A percentile compares a stretch with the other conserved stretches of the same genome.
Conservation (phyloP, 805 yeast genomes). For the Barnettozyma wickerhamii region DNA sequence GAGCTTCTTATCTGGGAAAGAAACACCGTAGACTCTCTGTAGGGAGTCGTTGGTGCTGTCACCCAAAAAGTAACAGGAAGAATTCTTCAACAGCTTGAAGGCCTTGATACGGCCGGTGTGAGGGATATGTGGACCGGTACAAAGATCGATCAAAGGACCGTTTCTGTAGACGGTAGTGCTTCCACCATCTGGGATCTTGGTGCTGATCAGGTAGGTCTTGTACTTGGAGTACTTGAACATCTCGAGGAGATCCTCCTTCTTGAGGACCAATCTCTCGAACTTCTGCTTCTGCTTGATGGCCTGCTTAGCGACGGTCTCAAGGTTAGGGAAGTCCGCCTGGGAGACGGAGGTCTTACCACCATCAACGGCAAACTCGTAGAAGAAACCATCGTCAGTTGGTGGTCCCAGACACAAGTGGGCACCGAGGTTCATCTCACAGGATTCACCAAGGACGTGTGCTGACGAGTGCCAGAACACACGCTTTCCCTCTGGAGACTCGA, state of each 20-base stretch:
- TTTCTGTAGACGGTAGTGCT: conserved; percentile 96
- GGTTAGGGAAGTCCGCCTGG: conserved; percentile 75
- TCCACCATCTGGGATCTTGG: conserved; percentile 93
- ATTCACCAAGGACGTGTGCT: conserved; percentile 97
- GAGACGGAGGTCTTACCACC: conserved; percentile 74
- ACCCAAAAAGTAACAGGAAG: conserved; percentile 94
- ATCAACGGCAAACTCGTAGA: conserved; percentile 88
- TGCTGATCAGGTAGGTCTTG: conserved; percentile 79
- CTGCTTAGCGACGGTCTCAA: conserved; percentile 82
- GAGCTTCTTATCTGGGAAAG: conserved; percentile 96
- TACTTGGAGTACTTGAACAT: conserved; percentile 97
- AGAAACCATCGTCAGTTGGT: conserved; percentile 96
- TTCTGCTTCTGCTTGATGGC: conserved; percentile 94
- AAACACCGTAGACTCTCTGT: conserved; percentile 96
- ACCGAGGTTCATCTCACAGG: conserved; percentile 94
- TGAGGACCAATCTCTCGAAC: conserved; percentile 87
- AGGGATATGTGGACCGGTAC: conserved; percentile 97
- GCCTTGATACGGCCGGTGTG: conserved; percentile 96
- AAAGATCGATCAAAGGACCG: conserved; percentile 94
- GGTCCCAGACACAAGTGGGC: conserved; percentile 94
- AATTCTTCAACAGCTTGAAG: conserved; percentile 89
- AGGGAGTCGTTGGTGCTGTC: conserved; percentile 89
- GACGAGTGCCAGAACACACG: conserved; percentile 98
- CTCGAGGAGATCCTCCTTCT: conserved; percentile 84
- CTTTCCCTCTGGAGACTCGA: conserved; percentile 91